Conservation (phyloP, 1,139 yeast species). For the Diutina pseudorugosa region DNA sequence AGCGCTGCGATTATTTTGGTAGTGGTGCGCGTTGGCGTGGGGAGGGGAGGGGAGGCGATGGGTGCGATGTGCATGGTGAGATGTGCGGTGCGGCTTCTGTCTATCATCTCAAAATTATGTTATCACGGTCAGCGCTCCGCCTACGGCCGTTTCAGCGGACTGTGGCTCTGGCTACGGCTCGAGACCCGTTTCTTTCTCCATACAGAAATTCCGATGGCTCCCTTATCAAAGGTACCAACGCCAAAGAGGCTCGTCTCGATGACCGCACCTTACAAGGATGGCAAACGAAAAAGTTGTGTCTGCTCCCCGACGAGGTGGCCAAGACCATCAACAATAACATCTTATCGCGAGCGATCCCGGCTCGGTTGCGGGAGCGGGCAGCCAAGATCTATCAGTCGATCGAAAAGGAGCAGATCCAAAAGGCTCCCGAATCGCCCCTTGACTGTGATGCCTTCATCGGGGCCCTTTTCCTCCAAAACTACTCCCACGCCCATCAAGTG, state of each 20-base stretch:
- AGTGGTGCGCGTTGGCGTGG: too few species aligned
- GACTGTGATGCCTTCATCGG: conserved; percentile 81
- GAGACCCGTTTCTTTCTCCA: conserved; percentile 9
- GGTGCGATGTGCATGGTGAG: too few species aligned
- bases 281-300: conserved; percentile 30
- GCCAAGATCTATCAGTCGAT: conserved; percentile 35
- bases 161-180: not conserved
- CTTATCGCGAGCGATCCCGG: conserved; percentile 41
- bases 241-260: conserved; percentile 43
- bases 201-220: conserved; percentile 28
- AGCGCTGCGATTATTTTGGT: too few species aligned
- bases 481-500: conserved; percentile 59
- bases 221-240: conserved; percentile 29
- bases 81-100: not conserved
- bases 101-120: not conserved
- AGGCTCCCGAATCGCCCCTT: conserved; percentile 37
- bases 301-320: conserved; percentile 41
- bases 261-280: conserved; percentile 36
- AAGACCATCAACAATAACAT: conserved; percentile 49
- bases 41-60: too few species aligned
- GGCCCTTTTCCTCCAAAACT: conserved; percentile 75
- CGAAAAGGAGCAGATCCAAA: conserved; percentile 38
- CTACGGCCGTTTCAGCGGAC: not conserved
- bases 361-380: conserved; percentile 40
- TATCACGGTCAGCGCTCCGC: not conserved